Evolutionary conservation across 208 protist genomes (phyloP), one percentile per base, ranked within the genome.

Genomic region (Acanthamoeba lenticulata): DNA sequence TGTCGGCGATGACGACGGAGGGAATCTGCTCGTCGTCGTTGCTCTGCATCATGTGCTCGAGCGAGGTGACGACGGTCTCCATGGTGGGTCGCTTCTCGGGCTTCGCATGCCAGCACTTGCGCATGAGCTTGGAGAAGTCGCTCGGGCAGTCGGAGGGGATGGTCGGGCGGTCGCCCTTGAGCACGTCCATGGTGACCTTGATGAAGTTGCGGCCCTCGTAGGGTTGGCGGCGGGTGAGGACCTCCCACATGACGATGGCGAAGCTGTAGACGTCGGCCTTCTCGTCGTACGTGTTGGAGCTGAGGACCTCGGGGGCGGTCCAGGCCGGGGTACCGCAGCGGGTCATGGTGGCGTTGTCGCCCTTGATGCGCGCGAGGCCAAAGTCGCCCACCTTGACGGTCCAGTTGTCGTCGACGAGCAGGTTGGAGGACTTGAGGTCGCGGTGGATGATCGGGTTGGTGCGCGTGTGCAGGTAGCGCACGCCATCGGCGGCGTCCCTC

Each of bases 401-500:
- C 32, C 24, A 94, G 62, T 94, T 62, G 29, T 40, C 90, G 47
- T 95, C 94, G 3, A 97, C 94, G n/a, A 97, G 86, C 11, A 97
- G 45, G 49, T 97, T 97, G 15, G 83, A 74, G 1, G 92, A 90
- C 57, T 97, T 97, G 29, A 97, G 92, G 93, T 97, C 96, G 29
- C 96, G 40, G 57, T 97, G 96, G 38, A 97, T 96, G 60, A 97
- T 97, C 17, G 95, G 90, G 19, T 95, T 96, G 47, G 94, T 91
- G 34, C 86, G 24, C 0, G 94, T 96, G 83, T 97, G 96, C 21
- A 97, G 77, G 60, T 96, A 97, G 17, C 94, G 79, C 94, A 97
- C 95, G 29, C 96, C 96, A 44, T 91, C 34, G 36, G 96, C 96
- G 52, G 92, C 94, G 90, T 97, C 95, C 13, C 67, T 74, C 24